These are phyloP conservation scores for Astragalus membranaceus DNA, from an alignment of 306 rosid genomes.

Conservation along the genomic window DNA sequence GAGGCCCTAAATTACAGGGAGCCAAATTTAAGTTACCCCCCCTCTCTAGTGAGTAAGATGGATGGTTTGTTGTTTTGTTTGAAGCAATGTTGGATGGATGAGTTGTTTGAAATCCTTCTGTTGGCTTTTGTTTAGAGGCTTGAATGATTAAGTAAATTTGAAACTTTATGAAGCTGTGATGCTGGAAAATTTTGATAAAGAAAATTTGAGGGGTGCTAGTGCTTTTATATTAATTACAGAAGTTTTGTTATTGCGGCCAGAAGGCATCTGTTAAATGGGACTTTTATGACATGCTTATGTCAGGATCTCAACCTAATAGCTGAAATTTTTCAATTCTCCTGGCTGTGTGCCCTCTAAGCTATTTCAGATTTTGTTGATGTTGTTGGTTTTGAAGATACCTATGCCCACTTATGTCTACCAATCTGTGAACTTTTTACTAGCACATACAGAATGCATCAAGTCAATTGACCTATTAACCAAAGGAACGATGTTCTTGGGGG, in stretches of 20 bases:
- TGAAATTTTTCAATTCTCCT: background rate
- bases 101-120: background rate
- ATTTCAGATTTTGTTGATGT: background rate
- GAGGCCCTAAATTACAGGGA: background rate
- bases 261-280: background rate
- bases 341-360: background rate
- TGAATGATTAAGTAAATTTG: background rate
- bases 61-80: background rate
- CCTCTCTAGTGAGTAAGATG: background rate
- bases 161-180: background rate
- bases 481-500: background rate
- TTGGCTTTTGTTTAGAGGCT: background rate
- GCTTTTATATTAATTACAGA: background rate
- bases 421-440: background rate
- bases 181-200: background rate
- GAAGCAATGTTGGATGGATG: background rate
- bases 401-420: background rate
- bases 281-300: background rate
- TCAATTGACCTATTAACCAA: background rate
- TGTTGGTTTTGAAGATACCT: background rate
- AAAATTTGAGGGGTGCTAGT: slow-evolving; percentile 12
- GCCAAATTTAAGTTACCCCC: background rate
- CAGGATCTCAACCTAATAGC: background rate
- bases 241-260: background rate
- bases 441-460: background rate